These are phyloP conservation scores for Nannochloris sp. DNA, from an alignment of 139 green algal genomes.

Conservation along the genomic window DNA sequence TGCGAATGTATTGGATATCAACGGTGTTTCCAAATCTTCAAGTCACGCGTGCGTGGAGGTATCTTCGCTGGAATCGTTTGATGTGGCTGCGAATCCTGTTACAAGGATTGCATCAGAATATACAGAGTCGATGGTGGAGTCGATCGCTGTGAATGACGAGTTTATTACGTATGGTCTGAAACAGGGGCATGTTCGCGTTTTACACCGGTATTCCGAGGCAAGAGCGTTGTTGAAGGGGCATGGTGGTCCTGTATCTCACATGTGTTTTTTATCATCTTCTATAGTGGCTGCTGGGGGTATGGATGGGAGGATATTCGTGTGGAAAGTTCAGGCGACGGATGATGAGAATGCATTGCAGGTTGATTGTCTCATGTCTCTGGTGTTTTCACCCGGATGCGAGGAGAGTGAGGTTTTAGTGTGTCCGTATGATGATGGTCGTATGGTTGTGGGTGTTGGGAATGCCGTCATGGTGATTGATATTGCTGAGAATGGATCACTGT, in stretches of 20 bases:
- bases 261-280: constrained; percentile 27
- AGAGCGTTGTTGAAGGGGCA: constrained; percentile 65
- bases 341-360: constrained; percentile 20
- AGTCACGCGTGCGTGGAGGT: too few relatives aligned
- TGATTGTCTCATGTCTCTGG: constrained; percentile 21
- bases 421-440: neutral
- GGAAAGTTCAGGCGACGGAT: constrained; percentile 29
- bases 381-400: constrained; percentile 8
- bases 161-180: constrained; percentile 78
- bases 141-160: constrained; percentile 46
- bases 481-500: too few relatives aligned
- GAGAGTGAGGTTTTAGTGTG: neutral
- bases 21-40: too few relatives aligned
- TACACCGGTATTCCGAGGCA: constrained; percentile 43
- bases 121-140: constrained; percentile 6
- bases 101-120: constrained; percentile 49
- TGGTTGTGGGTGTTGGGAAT: constrained; percentile 8
- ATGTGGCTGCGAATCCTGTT: constrained; percentile 43
- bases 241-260: constrained; percentile 37
- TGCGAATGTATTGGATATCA: too few relatives aligned
- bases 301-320: constrained; percentile 43
- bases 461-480: constrained; percentile 8
- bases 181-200: constrained; percentile 59
- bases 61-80: constrained; percentile 5
- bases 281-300: constrained; percentile 35